Percentiles rank a stretch among this genome's conserved stretches.
These are phyloP conservation scores for Mucor velutinosus DNA, from an alignment of 371 early-diverging fungal genomes.

Conservation along the genomic window DNA sequence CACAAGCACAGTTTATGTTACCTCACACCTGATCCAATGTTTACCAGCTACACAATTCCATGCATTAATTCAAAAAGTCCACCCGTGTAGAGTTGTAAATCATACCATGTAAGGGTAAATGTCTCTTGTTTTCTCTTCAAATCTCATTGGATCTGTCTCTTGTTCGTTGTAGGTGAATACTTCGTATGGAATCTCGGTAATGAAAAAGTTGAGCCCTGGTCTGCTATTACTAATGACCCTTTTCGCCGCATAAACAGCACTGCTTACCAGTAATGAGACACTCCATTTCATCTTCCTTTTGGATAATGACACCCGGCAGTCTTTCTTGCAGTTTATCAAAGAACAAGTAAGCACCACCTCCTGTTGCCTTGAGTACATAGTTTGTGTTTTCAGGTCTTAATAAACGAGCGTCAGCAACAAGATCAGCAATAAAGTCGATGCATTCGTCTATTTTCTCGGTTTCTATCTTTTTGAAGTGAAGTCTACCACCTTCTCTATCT, in stretches of 20 bases:
- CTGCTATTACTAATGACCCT: too few species aligned
- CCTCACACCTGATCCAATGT: constrained; percentile 91
- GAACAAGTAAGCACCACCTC: constrained; percentile 85
- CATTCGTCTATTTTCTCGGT: constrained; percentile 91
- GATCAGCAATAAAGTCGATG: constrained; percentile 77
- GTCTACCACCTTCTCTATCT: constrained; percentile 75
- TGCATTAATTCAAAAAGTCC: neutral
- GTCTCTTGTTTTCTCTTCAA: constrained; percentile 72
- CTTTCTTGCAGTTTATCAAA: constrained; percentile 56
- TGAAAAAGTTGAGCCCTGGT: constrained; percentile 86
- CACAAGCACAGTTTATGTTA: constrained; percentile 17
- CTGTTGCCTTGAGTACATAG: constrained; percentile 75
- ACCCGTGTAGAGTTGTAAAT: neutral
- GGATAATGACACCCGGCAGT: constrained; percentile 64
- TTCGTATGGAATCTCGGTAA: constrained; percentile 92
- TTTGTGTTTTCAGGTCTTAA: constrained; percentile 33
- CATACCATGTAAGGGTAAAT: constrained; percentile 83
- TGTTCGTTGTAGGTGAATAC: constrained; percentile 88
- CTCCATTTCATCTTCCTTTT: constrained; percentile 89
- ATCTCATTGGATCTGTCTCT: constrained; percentile 74
- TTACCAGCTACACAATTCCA: constrained; percentile 66
- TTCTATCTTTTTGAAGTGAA: constrained; percentile 94
- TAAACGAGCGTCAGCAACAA: constrained; percentile 62
- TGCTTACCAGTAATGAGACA: constrained; percentile 73
- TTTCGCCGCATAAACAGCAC: neutral